Evolutionary conservation across 495 filamentous ascomycete genomes (phyloP).

Genomic region (Friedmanniomyces simplex): DNA sequence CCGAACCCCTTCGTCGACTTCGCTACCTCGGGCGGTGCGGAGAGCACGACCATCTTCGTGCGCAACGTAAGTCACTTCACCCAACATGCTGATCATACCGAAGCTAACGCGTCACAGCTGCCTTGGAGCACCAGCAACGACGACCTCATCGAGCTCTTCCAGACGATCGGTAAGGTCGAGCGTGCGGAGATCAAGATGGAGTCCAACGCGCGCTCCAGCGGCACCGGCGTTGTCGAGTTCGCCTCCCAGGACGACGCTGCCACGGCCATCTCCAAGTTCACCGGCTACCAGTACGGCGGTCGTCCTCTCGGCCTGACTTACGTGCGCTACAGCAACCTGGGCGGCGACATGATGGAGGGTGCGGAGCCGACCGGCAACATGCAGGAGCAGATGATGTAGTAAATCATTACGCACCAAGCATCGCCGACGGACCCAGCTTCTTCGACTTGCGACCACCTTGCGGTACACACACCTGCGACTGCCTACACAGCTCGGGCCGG

Average conservation of each 20-base stretch:
- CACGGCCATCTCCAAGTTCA: conserved; percentile 92
- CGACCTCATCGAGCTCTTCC: conserved; percentile 90
- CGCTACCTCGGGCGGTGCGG: conserved; percentile 79
- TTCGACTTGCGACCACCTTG: background rate
- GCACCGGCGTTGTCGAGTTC: conserved; percentile 91
- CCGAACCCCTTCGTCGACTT: conserved; percentile 94
- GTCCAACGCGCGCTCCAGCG: conserved; percentile 86
- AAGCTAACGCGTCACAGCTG: conserved; percentile 46
- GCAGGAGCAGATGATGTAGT: conserved; percentile 95
- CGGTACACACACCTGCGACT: background rate
- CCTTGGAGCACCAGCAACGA: conserved; percentile 99
- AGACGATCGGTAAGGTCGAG: conserved; percentile 94
- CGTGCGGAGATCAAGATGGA: conserved; percentile 98
- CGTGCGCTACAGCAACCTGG: conserved; percentile 72
- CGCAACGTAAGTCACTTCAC: conserved; percentile 68
- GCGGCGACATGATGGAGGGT: conserved; percentile 66
- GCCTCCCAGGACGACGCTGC: conserved; percentile 74
- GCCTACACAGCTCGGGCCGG: background rate
- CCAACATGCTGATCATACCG: background rate
- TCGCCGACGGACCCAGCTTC: background rate
- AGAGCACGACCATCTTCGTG: conserved; percentile 78
- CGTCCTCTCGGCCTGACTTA: conserved; percentile 85
- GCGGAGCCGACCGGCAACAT: conserved; percentile 58
- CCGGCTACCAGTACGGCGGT: conserved; percentile 93
- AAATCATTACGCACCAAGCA: background rate